Evolutionary conservation across 2,329 filamentous ascomycete species (phyloP).

Genomic region (Cladosporium colombiae): DNA sequence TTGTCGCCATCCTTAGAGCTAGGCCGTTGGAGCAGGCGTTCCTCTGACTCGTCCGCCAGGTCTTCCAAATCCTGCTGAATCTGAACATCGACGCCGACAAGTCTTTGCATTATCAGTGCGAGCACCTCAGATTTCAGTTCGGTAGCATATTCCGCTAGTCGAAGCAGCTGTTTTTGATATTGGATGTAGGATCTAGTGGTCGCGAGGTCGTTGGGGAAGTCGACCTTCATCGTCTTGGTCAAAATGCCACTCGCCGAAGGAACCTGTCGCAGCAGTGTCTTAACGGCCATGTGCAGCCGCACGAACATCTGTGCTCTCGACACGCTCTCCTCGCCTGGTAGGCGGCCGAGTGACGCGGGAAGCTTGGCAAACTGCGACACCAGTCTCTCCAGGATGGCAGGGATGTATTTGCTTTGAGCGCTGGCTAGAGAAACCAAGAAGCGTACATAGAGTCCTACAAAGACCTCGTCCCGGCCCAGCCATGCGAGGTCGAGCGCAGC

Average conservation of each 20-base stretch:
- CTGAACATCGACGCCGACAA: conserved; percentile 93
- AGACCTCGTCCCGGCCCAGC: conserved; percentile 62
- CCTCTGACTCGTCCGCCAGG: conserved; percentile 81
- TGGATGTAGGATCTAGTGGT: conserved; percentile 76
- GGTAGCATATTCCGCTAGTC: conserved; percentile 73
- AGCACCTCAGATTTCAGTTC: conserved; percentile 78
- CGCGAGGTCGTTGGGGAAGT: conserved; percentile 55
- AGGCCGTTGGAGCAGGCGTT: conserved; percentile 64
- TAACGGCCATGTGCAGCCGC: conserved; percentile 74
- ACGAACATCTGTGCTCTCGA: conserved; percentile 65
- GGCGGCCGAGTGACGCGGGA: conserved; percentile 55
- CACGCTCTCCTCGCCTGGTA: conserved; percentile 60
- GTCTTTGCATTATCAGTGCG: conserved; percentile 76
- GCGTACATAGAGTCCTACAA: conserved; percentile 57
- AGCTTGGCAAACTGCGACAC: conserved; percentile 71
- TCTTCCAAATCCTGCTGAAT: conserved; percentile 94
- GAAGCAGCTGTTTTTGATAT: conserved; percentile 85
- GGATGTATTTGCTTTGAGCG: conserved; percentile 77
- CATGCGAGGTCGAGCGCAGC: conserved; percentile 61
- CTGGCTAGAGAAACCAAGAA: conserved; percentile 69
- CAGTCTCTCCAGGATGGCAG: conserved; percentile 74
- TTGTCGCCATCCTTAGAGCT: conserved; percentile 53
- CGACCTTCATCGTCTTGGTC: conserved; percentile 48
- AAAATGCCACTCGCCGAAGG: conserved; percentile 75
- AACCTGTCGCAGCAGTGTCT: conserved; percentile 75